These are phyloP conservation scores for Diaporthe ilicicola DNA, from an alignment of 2,329 filamentous ascomycete species.

Conservation along the genomic window DNA sequence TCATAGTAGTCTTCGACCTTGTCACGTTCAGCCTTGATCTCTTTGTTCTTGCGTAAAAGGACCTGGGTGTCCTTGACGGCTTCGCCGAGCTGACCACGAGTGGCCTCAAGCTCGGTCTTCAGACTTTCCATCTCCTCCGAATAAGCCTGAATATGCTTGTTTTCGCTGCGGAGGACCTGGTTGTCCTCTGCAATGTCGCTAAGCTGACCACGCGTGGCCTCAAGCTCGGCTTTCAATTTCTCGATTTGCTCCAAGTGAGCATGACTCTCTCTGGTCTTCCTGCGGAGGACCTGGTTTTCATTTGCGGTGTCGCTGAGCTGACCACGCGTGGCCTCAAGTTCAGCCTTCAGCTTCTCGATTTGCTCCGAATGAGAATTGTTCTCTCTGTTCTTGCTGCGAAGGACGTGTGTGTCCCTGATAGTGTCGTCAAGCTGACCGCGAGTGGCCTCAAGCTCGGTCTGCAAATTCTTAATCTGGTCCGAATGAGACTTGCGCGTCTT, in stretches of 20 bases:
- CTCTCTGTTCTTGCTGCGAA: slow-evolving; percentile 34
- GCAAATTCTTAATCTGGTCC: slow-evolving; percentile 27
- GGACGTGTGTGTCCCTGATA: slow-evolving; percentile 37
- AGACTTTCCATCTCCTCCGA: neutral
- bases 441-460: slow-evolving; percentile 34
- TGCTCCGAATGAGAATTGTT: slow-evolving; percentile 14
- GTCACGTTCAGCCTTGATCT: slow-evolving; percentile 35
- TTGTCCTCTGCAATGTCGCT: slow-evolving; percentile 39
- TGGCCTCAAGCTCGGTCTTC: slow-evolving; percentile 32
- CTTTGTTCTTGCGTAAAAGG: slow-evolving; percentile 34
- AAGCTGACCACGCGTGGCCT: slow-evolving; percentile 40
- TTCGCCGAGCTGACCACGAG: slow-evolving; percentile 40
- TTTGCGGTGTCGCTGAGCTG: slow-evolving; percentile 41
- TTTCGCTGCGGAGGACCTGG: slow-evolving; percentile 34
- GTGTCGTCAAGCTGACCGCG: slow-evolving; percentile 40
- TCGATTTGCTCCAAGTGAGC: neutral
- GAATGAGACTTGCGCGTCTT: slow-evolving; percentile 33
- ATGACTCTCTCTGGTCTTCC: slow-evolving; percentile 30
- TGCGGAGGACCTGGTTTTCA: slow-evolving; percentile 34
- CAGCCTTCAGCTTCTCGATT: slow-evolving; percentile 21
- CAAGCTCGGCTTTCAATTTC: slow-evolving; percentile 20
- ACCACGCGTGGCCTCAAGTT: slow-evolving; percentile 38
- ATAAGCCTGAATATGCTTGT: slow-evolving; percentile 8
- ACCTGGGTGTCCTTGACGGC: slow-evolving; percentile 38
- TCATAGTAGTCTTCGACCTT: slow-evolving; percentile 40